Conservation (phyloP, 352 stramenopile genomes). For the Globisporangium megalacanthum region DNA sequence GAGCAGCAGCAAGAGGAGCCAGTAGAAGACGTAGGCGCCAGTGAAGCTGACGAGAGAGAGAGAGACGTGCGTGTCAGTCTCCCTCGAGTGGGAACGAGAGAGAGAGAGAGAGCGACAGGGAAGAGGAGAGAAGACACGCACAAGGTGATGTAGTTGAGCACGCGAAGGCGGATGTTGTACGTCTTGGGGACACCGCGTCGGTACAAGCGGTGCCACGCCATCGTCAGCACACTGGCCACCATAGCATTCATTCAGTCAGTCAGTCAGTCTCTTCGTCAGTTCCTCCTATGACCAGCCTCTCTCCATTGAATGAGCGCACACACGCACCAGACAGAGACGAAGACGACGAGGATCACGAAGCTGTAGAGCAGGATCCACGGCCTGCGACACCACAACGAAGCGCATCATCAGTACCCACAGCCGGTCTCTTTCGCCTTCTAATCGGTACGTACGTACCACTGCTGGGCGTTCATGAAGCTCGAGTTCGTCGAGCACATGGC, state of each 20-base stretch:
- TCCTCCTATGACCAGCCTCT: not conserved
- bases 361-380: slow-evolving; percentile 86
- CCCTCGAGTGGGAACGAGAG: not conserved
- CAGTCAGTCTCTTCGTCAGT: not conserved
- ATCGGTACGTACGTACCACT: slow-evolving; percentile 37
- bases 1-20: slow-evolving; percentile 76
- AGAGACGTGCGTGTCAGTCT: too few species aligned
- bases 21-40: slow-evolving; percentile 87
- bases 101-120: not conserved
- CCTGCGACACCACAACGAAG: slow-evolving; percentile 15
- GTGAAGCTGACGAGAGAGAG: slow-evolving; percentile 47
- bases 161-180: slow-evolving; percentile 85
- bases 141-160: slow-evolving; percentile 89
- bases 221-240: slow-evolving; percentile 50
- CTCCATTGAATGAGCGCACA: not conserved
- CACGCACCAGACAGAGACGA: slow-evolving; percentile 73
- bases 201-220: slow-evolving; percentile 84
- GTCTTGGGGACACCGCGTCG: slow-evolving; percentile 81
- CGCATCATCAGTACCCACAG: not conserved
- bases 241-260: not conserved
- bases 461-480: slow-evolving; percentile 74
- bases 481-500: slow-evolving; percentile 35
- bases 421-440: not conserved
- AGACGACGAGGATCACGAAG: slow-evolving; percentile 80
- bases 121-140: slow-evolving; percentile 20